Evolutionary conservation across 2,329 filamentous ascomycete genomes (phyloP).

Genomic region (Nemania sp.): DNA sequence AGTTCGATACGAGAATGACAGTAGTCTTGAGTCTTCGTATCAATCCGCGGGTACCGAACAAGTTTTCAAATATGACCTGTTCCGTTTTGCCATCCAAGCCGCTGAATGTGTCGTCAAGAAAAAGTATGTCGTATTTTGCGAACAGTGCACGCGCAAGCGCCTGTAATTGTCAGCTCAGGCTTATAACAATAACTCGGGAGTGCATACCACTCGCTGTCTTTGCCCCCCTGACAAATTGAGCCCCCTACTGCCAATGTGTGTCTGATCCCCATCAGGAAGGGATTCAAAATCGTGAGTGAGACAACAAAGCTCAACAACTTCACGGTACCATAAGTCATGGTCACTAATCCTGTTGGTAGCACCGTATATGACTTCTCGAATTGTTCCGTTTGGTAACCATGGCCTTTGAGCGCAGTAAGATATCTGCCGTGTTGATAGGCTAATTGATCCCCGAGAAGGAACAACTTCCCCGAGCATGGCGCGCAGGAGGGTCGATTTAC

Average conservation of each 20-base stretch:
- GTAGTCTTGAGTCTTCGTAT: constrained; percentile 35
- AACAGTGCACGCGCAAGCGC: constrained; percentile 45
- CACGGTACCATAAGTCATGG: constrained; percentile 36
- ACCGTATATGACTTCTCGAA: constrained; percentile 40
- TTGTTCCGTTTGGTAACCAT: constrained; percentile 43
- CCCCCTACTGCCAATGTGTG: constrained; percentile 26
- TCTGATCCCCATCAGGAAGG: constrained; percentile 30
- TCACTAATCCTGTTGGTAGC: constrained; percentile 9
- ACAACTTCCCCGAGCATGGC: constrained; percentile 30
- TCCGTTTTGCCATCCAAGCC: constrained; percentile 43
- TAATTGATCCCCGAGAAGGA: constrained; percentile 32
- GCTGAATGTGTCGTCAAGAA: constrained; percentile 45
- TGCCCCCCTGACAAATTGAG: constrained; percentile 38
- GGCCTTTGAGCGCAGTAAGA: constrained; percentile 44
- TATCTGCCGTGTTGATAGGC: constrained; percentile 34
- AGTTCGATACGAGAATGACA: constrained; percentile 42
- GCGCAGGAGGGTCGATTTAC: constrained; percentile 34
- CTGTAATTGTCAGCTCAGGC: constrained; percentile 27
- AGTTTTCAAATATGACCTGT: constrained; percentile 34
- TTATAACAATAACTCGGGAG: too few relatives aligned
- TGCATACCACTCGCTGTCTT: constrained; percentile 36
- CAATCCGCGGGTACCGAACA: constrained; percentile 39
- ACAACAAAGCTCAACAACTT: constrained; percentile 34
- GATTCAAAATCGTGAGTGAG: constrained; percentile 31
- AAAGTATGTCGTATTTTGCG: constrained; percentile 33